phyloP scores from a whole-genome alignment of 2,329 filamentous ascomycete species.

The Tolypocladium ovalisporum region DNA sequence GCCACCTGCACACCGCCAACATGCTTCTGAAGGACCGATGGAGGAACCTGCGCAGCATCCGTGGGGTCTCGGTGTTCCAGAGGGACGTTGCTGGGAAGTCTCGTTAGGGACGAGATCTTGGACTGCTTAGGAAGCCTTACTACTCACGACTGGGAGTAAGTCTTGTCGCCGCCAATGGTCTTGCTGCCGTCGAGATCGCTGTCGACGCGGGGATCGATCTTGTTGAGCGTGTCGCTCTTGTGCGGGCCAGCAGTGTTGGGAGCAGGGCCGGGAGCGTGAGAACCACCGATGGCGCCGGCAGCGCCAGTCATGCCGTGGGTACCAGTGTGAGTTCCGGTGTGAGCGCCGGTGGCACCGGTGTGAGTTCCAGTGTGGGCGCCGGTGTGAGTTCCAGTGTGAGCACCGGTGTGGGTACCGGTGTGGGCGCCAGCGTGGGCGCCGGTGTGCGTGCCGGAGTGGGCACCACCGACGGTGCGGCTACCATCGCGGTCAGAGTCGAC shows the following conservation, averaged over 20 bases:
- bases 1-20: conserved; percentile 33
- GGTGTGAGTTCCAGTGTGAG: conserved; percentile 6
- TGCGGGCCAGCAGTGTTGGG: conserved; percentile 30
- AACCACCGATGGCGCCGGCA: neutral
- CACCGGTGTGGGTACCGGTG: conserved; percentile 1
- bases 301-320: neutral
- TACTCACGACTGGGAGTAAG: conserved; percentile 26
- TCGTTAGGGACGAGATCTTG: neutral
- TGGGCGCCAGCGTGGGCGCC: too few species aligned
- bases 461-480: conserved; percentile 20
- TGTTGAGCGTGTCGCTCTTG: conserved; percentile 42
- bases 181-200: conserved; percentile 42
- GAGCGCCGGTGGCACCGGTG: conserved; percentile 26
- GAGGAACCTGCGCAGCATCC: conserved; percentile 46
- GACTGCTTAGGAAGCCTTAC: neutral
- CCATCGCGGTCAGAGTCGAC: conserved; percentile 39
- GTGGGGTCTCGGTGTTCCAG: conserved; percentile 31
- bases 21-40: conserved; percentile 37
- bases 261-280: conserved; percentile 14
- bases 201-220: conserved; percentile 44
- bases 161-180: conserved; percentile 44
- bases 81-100: neutral
- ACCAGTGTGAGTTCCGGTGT: conserved; percentile 12
- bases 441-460: too few species aligned
- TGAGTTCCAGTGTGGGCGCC: conserved; percentile 23